A percentile compares a stretch with the other conserved stretches of the same genome.
Conservation (phyloP, 345 rosid genomes). For the Eucalyptus shirleyi region DNA sequence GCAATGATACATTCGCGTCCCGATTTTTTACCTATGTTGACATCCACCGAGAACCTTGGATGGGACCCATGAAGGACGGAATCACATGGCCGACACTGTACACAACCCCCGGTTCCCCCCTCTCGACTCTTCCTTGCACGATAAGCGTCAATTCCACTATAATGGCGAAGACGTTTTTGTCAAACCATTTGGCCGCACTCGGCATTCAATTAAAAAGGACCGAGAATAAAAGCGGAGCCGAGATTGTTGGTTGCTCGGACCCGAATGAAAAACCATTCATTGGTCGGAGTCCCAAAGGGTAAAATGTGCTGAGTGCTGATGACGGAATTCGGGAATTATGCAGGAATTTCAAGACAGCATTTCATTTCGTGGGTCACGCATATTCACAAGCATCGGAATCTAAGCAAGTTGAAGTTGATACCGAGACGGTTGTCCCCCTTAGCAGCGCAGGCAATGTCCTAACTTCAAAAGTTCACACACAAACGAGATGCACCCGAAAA, state of each 20-base stretch:
- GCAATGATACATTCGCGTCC: neutral
- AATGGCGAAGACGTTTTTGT: neutral
- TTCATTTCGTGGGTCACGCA: neutral
- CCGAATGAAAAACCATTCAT: neutral
- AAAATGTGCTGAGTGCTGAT: neutral
- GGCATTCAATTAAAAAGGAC: neutral
- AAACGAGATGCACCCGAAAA: neutral
- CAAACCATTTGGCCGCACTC: neutral
- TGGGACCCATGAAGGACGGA: neutral
- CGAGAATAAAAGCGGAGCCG: neutral
- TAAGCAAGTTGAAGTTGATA: neutral
- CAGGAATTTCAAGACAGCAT: neutral
- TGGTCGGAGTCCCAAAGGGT: neutral
- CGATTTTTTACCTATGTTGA: neutral
- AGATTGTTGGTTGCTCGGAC: neutral
- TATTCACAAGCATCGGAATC: neutral
- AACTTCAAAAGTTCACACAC: neutral
- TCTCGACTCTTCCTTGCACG: neutral
- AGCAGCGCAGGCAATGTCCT: neutral
- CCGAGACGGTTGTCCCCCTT: neutral
- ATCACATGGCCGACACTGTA: neutral
- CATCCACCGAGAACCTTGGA: neutral
- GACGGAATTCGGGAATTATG: neutral
- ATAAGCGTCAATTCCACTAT: neutral
- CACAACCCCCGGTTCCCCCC: neutral